Base-by-base conservation (phyloP, 176 grass and related monocot genomes). In the Cenchrus purpureus region DNA sequence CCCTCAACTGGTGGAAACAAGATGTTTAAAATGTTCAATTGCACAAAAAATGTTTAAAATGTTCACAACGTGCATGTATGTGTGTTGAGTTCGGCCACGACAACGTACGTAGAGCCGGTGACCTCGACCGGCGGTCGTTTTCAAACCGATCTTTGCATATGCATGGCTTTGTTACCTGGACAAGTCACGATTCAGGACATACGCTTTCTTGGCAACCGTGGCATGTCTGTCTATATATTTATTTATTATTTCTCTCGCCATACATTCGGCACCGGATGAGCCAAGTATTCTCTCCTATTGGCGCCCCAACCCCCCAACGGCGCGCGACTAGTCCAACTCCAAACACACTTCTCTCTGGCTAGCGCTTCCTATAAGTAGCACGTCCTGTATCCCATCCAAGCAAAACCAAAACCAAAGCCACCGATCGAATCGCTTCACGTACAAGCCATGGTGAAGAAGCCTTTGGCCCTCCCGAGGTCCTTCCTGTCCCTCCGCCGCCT, bases 401-500 rank as follows among this genome's bases (percentile, higher is more conserved):
- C 22, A 71, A 19, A 43, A n/a, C 54, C 44, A 69, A 67, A 14
- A 7, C 22, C 2, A 42, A 34, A 77, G 43, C 0, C 31, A 10
- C 32, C 3, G 2, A 29, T 29, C 10, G 32, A 15, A 81, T 19
- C 67, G 31, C 57, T 46, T 25, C 43, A 32, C 50, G 15, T 22
- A 46, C 6, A 59, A 57, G 65, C 73, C 55, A 89, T 89, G 87
- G 76, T 79, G 82, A 73, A 84, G 76, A 89, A 84, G 76, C 87
- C 75, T 13, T 34, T 5, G 11, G 22, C 84, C 34, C 82, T 94
- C 70, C 76, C 78, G 22, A 94, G 82, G 86, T 53, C 85, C 4
- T 68, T 94, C 10, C 74, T 86, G 59, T 80, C 69, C 42, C 74
- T 92, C 17, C 76, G 78, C 54, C 88, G 92, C 34, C 66, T 89